Percentiles rank a stretch among this genome's conserved stretches.
Conservation (phyloP, 495 filamentous ascomycete genomes). For the Aspergillus conjunctus region DNA sequence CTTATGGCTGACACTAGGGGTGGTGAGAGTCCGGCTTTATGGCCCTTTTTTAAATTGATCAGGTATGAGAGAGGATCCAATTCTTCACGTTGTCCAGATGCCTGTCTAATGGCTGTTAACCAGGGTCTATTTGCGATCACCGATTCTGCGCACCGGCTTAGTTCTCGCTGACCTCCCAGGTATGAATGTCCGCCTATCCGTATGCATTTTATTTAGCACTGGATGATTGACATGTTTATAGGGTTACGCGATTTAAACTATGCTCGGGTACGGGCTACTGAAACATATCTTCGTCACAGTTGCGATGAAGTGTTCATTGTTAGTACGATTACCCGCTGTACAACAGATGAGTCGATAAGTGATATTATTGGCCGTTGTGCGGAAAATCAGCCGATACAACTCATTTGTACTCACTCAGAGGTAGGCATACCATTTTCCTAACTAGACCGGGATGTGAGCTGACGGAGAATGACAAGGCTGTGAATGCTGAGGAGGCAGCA, state of each 20-base stretch:
- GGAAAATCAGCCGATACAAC: constrained; percentile 20
- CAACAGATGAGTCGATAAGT: constrained; percentile 25
- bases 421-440: constrained; percentile 12
- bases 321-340: constrained; percentile 25
- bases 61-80: constrained; percentile 22
- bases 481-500: constrained; percentile 26
- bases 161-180: constrained; percentile 40
- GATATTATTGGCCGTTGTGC: constrained; percentile 28
- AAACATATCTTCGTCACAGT: constrained; percentile 30
- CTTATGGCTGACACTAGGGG: constrained; percentile 14
- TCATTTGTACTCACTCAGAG: constrained; percentile 34
- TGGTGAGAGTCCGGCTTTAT: constrained; percentile 18
- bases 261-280: constrained; percentile 31
- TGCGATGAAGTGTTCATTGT: constrained; percentile 40
- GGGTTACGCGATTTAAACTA: constrained; percentile 37
- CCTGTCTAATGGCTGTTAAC: constrained; percentile 13
- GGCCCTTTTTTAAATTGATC: constrained; percentile 41
- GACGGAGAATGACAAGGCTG: constrained; percentile 13
- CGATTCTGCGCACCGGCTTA: constrained; percentile 31
- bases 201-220: background rate
- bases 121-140: constrained; percentile 37
- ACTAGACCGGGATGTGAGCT: background rate
- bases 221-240: constrained; percentile 7
- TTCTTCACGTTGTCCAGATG: background rate
- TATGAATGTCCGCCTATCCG: too few relatives aligned